Conservation (phyloP, 768 basidiomycete species). For the Udeniomyces megalosporus region DNA sequence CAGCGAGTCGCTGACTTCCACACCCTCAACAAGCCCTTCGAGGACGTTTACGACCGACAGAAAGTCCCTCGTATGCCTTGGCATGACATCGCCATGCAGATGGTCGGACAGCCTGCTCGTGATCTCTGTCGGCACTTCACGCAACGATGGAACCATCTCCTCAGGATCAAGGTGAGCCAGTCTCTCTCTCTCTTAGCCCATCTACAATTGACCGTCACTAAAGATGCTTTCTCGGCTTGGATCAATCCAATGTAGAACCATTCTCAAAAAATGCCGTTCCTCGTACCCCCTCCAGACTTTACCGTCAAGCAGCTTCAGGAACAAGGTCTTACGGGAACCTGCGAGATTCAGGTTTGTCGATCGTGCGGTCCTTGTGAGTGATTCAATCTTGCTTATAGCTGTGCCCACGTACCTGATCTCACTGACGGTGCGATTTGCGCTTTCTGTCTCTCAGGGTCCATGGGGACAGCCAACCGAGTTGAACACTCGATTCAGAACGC, state of each 20-base stretch:
- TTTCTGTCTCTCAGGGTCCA: conserved; percentile 37
- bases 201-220: not conserved
- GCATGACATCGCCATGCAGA: conserved; percentile 94
- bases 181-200: not conserved
- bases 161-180: conserved; percentile 68
- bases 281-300: conserved; percentile 86
- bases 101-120: conserved; percentile 88
- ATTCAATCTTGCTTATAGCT: not conserved
- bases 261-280: conserved; percentile 75
- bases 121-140: conserved; percentile 90
- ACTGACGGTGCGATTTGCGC: not conserved
- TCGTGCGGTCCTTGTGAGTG: conserved; percentile 66
- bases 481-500: conserved; percentile 93
- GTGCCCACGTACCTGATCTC: too few relatives aligned
- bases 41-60: conserved; percentile 85
- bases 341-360: conserved; percentile 91
- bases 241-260: conserved; percentile 49
- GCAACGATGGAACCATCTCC: conserved; percentile 85
- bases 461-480: conserved; percentile 64
- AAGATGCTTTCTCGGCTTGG: not conserved
- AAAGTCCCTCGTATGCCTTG: conserved; percentile 93
- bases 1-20: conserved; percentile 74
- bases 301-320: conserved; percentile 57
- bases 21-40: conserved; percentile 68
- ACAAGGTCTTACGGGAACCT: conserved; percentile 79